phyloP scores from a whole-genome alignment of 768 basidiomycete genomes.

The Boletus reticuloceps region DNA sequence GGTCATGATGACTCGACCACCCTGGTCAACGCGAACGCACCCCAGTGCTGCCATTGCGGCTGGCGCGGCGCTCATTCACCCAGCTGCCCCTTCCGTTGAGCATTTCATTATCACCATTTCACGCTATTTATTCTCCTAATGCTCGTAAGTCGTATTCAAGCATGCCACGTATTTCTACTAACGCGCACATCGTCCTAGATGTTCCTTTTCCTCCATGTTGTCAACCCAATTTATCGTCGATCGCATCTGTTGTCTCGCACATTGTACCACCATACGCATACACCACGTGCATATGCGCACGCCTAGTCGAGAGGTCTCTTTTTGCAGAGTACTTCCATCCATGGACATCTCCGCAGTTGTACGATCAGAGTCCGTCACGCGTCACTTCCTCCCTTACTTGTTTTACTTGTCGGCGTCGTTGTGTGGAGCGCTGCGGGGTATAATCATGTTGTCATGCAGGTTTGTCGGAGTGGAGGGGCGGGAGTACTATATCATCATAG shows the following conservation, averaged over 20 bases:
- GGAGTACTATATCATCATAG: conserved; percentile 21
- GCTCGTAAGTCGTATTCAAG: conserved; percentile 16
- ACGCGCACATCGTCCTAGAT: conserved; percentile 10
- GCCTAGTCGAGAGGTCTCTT: conserved; percentile 19
- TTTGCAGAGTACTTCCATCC: background rate
- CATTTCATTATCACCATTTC: conserved; percentile 13
- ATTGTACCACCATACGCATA: conserved; percentile 35
- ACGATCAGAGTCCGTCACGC: conserved; percentile 19
- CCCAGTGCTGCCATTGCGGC: conserved; percentile 79
- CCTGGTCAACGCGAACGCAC: conserved; percentile 52
- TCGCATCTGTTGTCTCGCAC: conserved; percentile 27
- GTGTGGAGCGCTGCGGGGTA: conserved; percentile 12
- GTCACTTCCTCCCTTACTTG: background rate
- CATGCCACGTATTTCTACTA: background rate
- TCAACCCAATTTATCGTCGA: conserved; percentile 30
- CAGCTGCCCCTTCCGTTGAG: conserved; percentile 63
- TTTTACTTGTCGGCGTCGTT: too few relatives aligned
- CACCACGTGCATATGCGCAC: conserved; percentile 35
- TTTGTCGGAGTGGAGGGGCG: conserved; percentile 15
- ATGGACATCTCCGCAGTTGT: conserved; percentile 27
- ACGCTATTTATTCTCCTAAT: conserved; percentile 27
- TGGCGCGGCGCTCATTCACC: conserved; percentile 60
- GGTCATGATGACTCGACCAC: conserved; percentile 27
- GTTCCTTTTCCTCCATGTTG: conserved; percentile 24
- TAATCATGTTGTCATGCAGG: conserved; percentile 24